Percentiles rank a stretch among this genome's conserved stretches.
Conservation (phyloP, 768 basidiomycete genomes). For the Boletus tylopilopsis region DNA sequence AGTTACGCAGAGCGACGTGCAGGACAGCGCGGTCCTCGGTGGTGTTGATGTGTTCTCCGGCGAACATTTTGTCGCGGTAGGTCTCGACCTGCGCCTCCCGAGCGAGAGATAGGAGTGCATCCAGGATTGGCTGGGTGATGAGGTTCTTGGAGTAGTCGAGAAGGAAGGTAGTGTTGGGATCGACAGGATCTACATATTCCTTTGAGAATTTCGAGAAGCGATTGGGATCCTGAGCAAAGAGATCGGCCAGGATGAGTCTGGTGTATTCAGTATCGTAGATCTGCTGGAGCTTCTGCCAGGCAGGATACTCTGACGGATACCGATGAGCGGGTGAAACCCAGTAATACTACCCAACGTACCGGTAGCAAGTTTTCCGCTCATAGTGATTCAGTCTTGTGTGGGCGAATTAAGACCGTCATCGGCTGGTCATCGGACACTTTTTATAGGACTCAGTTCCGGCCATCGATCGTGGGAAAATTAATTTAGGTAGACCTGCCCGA, state of each 20-base stretch:
- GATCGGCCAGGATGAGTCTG: constrained; percentile 83
- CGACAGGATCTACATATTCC: constrained; percentile 63
- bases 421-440: no score
- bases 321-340: neutral
- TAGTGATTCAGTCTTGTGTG: constrained; percentile 26
- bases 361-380: constrained; percentile 65
- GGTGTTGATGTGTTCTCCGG: constrained; percentile 97
- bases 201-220: constrained; percentile 86
- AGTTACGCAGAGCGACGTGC: constrained; percentile 86
- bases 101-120: constrained; percentile 72
- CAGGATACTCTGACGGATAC: constrained; percentile 61
- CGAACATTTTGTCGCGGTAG: constrained; percentile 89
- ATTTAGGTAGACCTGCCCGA: no score
- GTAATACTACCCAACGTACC: constrained; percentile 31
- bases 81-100: constrained; percentile 84
- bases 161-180: constrained; percentile 74
- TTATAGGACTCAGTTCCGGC: constrained; percentile 12
- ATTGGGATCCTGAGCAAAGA: constrained; percentile 84
- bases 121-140: constrained; percentile 80
- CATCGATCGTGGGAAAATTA: constrained; percentile 23
- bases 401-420: no score
- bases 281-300: constrained; percentile 89
- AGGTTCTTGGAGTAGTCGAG: constrained; percentile 98
- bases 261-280: constrained; percentile 71
- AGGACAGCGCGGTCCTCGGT: constrained; percentile 97